Base-by-base conservation (phyloP, 2,329 filamentous ascomycete genomes). In the Verticillium klebahnii region DNA sequence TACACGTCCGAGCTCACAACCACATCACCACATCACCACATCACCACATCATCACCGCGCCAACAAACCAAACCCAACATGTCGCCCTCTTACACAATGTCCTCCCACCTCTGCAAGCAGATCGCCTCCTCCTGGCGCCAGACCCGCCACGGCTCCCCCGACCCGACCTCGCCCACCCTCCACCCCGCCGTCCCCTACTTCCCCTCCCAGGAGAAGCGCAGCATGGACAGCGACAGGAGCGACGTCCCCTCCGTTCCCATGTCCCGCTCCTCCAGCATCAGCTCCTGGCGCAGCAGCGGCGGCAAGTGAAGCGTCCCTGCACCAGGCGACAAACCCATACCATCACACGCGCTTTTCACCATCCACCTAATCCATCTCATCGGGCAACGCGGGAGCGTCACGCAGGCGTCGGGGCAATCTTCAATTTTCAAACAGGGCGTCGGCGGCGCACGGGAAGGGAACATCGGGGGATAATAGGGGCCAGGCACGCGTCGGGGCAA, bases 81-180 rank as follows among this genome's bases (percentile, higher is more conserved):
- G 84, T 79, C 82, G 61, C 83, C 82, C 58, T 85, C 84, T 40
- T 84, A 86, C 75, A 85, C 84, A 66, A 85, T 86, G 79, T 85
- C 83, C 17, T 82, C 83, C 67, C 84, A 86, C 68, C 75, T 86
- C 72, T 84, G 82, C 81, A 85, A 83, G 73, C 78, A 85, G 68
- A 82, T 86, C 74, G 83, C 80, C 76, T 77, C 81, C 59, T 85
- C 84, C n/a, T 86, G 83, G 82, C 78, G 78, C 65, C 80, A 84
- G 69, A 73, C 78, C 56, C 78, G 78, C 66, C 77, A 80, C 65
- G 71, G 74, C 32, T 74, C 73, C 3, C 70, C 75, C 59, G 74
- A 77, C 15, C 64, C 72, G 56, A 61, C 64, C 36, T 60, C 61
- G n/a, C 66, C 64, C 62, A 57, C 66, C 70, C 66, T 67, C 72